Conservation (phyloP, 345 rosid species). For the Carallia brachiata region DNA sequence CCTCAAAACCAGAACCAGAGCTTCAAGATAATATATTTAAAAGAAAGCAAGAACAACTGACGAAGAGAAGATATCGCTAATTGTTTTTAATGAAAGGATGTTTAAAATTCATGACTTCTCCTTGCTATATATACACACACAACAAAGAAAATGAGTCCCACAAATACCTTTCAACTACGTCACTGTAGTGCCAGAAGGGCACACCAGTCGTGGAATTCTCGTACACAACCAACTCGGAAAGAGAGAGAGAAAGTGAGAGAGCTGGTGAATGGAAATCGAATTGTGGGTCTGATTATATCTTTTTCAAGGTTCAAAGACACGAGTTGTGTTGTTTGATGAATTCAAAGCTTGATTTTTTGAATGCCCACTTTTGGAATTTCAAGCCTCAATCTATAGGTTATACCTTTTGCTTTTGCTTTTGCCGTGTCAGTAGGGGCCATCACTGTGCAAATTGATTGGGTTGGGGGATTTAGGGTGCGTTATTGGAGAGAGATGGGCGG, state of each 20-base stretch:
- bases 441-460: no score
- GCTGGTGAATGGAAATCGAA: conserved; percentile 14
- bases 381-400: background rate
- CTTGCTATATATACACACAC: conserved; percentile 9
- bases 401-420: background rate
- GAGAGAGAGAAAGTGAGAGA: background rate
- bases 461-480: background rate
- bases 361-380: background rate
- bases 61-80: background rate
- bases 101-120: conserved; percentile 1
- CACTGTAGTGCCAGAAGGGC: background rate
- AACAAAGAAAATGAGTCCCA: conserved; percentile 5
- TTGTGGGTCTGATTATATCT: background rate
- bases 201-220: conserved; percentile 15
- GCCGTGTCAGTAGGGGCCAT: background rate
- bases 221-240: background rate
- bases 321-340: conserved; percentile 25
- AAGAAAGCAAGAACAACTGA: background rate
- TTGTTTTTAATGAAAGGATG: background rate
- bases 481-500: conserved; percentile 15
- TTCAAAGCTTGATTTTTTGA: conserved; percentile 28
- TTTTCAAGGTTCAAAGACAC: conserved; percentile 25
- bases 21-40: background rate
- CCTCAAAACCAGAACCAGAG: background rate
- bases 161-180: conserved; percentile 29